These are phyloP conservation scores for Clonostachys chloroleuca DNA, from an alignment of 2,329 filamentous ascomycete species.

Conservation along the genomic window DNA sequence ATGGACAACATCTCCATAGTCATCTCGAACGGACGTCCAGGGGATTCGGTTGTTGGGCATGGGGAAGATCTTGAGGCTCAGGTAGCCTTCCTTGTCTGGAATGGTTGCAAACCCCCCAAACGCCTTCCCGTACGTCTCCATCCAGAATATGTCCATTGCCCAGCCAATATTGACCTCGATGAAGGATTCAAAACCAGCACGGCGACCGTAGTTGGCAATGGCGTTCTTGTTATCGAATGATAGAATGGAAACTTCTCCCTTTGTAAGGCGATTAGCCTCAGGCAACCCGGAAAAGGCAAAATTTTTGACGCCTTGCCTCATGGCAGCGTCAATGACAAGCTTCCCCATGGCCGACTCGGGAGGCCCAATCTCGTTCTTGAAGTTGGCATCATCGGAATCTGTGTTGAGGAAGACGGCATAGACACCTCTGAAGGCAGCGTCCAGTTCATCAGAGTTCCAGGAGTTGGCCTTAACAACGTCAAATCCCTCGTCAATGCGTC, in stretches of 20 bases:
- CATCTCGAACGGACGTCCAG: neutral
- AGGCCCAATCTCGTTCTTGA: neutral
- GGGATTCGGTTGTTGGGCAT: neutral
- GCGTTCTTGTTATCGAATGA: neutral
- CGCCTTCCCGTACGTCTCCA: slow-evolving; percentile 1
- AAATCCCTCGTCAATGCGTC: slow-evolving; percentile 9
- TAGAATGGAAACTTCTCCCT: neutral
- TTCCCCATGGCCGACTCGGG: neutral
- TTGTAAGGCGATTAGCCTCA: neutral
- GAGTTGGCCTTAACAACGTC: slow-evolving; percentile 23
- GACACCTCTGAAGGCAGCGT: slow-evolving; percentile 18
- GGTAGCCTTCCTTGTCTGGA: slow-evolving; percentile 24
- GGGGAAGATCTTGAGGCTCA: slow-evolving; percentile 25
- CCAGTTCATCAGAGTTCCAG: slow-evolving; percentile 11
- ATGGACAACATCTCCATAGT: neutral
- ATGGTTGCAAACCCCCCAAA: slow-evolving; percentile 33
- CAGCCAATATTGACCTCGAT: no score
- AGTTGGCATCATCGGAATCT: slow-evolving; percentile 17
- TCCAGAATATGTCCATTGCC: no score
- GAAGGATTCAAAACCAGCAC: no score
- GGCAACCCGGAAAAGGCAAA: neutral
- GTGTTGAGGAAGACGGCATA: slow-evolving; percentile 25
- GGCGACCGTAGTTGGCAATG: no score
- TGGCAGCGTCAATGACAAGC: neutral
- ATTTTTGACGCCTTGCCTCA: neutral